Evolutionary conservation across 139 green algal species (phyloP).

Genomic region (Chlorella sp.): DNA sequence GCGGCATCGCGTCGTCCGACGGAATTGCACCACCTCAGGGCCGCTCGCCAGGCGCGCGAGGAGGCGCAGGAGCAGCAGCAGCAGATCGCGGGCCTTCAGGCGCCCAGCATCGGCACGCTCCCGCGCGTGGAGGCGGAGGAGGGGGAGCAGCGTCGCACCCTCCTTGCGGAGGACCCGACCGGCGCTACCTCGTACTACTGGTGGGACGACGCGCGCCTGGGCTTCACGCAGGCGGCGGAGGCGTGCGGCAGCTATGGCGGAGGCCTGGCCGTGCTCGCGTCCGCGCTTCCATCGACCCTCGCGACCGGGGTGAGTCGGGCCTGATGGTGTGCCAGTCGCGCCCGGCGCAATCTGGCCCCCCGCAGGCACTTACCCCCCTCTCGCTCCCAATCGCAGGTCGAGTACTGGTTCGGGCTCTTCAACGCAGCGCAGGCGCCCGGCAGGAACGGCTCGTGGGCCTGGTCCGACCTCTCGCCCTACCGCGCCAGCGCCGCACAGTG

Average conservation of each 20-base stretch:
- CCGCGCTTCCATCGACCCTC: too few species aligned
- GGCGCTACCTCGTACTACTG: too few species aligned
- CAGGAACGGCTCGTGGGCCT: not conserved
- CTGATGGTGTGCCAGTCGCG: too few species aligned
- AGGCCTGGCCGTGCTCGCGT: not conserved
- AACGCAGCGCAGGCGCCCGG: not conserved
- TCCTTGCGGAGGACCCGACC: too few species aligned
- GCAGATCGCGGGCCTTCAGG: not conserved
- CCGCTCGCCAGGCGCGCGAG: not conserved
- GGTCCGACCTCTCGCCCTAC: not conserved
- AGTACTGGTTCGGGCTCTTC: slow-evolving; percentile 1
- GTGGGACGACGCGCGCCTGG: not conserved
- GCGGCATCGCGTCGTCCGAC: not conserved
- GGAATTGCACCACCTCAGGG: not conserved
- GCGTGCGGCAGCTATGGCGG: not conserved
- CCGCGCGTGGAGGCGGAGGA: too few species aligned
- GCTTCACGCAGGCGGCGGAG: not conserved
- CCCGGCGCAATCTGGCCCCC: too few species aligned
- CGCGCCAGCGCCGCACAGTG: not conserved
- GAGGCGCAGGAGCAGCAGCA: not conserved
- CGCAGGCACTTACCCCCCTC: too few species aligned
- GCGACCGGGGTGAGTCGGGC: too few species aligned
- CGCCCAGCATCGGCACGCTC: too few species aligned
- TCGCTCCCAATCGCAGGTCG: too few species aligned
- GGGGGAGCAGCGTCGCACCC: too few species aligned